Conservation (phyloP, 371 early-diverging fungal species). For the Apophysomyces ossiformis region DNA sequence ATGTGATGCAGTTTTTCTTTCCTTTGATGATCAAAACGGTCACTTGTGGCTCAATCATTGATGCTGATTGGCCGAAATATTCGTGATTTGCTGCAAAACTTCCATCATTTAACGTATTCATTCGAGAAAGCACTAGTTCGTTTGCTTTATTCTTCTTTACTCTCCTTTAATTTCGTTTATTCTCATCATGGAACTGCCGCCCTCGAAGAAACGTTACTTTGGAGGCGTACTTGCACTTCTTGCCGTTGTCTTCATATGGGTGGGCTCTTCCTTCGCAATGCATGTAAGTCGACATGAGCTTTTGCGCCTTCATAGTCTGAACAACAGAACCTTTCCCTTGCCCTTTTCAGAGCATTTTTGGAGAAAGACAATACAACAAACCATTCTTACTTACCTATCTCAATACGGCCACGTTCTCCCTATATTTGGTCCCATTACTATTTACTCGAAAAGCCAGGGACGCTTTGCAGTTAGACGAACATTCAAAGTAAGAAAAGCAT, state of each 20-base stretch:
- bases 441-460: constrained; percentile 15
- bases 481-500: not conserved
- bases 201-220: constrained; percentile 41
- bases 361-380: constrained; percentile 69
- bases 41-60: no score
- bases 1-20: no score
- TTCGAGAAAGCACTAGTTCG: no score
- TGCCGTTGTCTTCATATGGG: constrained; percentile 83
- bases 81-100: no score
- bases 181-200: not conserved
- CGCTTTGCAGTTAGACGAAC: constrained; percentile 15
- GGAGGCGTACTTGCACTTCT: constrained; percentile 68
- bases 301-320: no score
- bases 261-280: constrained; percentile 81
- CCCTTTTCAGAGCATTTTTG: constrained; percentile 64
- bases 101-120: no score
- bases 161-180: not conserved
- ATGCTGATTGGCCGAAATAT: no score
- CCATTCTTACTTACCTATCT: constrained; percentile 83
- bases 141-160: not conserved
- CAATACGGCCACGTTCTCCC: constrained; percentile 79
- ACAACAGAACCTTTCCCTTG: no score
- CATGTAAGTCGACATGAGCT: constrained; percentile 51
- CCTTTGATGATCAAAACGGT: no score
- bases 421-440: constrained; percentile 62